phyloP scores from a whole-genome alignment of 768 basidiomycete genomes.

The Boletus rufocinnamomeus region DNA sequence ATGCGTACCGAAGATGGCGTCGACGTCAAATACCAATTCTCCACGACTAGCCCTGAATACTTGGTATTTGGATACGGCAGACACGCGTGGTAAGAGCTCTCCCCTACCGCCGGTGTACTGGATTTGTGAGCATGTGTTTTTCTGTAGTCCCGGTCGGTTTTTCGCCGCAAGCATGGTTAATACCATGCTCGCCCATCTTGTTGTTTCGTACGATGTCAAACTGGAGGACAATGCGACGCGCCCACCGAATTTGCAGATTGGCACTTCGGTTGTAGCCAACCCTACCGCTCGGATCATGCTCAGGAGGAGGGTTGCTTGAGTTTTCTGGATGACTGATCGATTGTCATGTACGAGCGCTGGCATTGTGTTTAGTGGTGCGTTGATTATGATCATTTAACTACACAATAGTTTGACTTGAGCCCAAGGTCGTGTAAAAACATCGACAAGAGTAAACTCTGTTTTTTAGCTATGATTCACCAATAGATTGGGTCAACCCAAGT shows the following conservation, averaged over 20 bases:
- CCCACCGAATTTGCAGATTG: constrained; percentile 1
- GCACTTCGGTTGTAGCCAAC: constrained; percentile 1
- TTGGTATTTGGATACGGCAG: constrained; percentile 39
- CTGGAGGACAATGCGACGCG: constrained; percentile 2
- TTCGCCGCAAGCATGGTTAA: constrained; percentile 7
- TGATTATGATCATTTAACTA: not conserved
- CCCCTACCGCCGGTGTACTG: too few relatives aligned
- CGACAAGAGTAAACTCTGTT: too few relatives aligned
- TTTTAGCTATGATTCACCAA: too few relatives aligned
- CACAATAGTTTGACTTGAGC: not conserved
- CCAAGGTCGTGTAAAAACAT: too few relatives aligned
- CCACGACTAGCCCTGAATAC: constrained; percentile 34
- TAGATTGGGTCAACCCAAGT: too few relatives aligned
- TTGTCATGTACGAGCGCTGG: not conserved
- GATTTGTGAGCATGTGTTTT: not conserved
- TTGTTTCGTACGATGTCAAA: constrained; percentile 21
- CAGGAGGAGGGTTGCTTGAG: constrained; percentile 10
- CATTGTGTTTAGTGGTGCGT: not conserved
- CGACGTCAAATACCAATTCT: constrained; percentile 35
- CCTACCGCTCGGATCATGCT: constrained; percentile 14
- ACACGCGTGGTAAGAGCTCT: constrained; percentile 14
- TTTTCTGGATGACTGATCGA: not conserved
- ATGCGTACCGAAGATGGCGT: constrained; percentile 36
- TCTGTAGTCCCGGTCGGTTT: constrained; percentile 18
- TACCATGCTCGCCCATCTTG: constrained; percentile 19